Evolutionary conservation across 257 asterid genomes (phyloP), one percentile per base, ranked within the genome.

Genomic region (Capsicum rhomboideum): DNA sequence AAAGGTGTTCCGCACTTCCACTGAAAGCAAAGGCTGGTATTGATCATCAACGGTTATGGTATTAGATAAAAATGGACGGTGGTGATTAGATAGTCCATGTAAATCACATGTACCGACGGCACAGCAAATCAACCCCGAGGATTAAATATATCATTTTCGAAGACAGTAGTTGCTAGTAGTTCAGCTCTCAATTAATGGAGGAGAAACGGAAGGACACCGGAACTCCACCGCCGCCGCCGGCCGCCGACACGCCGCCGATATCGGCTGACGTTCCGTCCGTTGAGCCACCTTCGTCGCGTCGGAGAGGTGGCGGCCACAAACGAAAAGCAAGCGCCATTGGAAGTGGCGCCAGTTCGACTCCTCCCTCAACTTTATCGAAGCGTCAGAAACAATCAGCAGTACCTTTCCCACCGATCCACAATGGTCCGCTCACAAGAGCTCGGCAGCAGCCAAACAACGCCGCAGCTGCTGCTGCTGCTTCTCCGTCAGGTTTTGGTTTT

Each of bases 391-490:
- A 91, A 26, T 90, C 83, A 44, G 69, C 87, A 21, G 95, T 91
- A 52, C 92, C 97, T 18, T 93, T 93, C 50, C 83, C 91, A 67
- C 94, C 94, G 98, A 94, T 94, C 97, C 93, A 97, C 92, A 92
- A 93, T 84, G 98, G 98, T 37, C 98, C 98, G 21, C 86, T 88
- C 85, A 97, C 99, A 29, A 93, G 99, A 92, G 98, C 98, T 16
- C 89, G 90, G 90, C 97, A 92, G 78, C 99, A 98, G 56, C 89
- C 77, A 88, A 93, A 79, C 86, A 86, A 86, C 86, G 61, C 79
- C 78, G 44, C 78, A 54, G 63, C 55, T 55, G 46, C 72, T 28
- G n/a, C 72, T 16, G 56, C 72, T 16, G 56, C 87, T 21, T 50
- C 87, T 7, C 50, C 82, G 58, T 80, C 88, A 29, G 67, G 86